Base-by-base conservation (phyloP, 768 basidiomycete species). In the Gyrodon lividus region DNA sequence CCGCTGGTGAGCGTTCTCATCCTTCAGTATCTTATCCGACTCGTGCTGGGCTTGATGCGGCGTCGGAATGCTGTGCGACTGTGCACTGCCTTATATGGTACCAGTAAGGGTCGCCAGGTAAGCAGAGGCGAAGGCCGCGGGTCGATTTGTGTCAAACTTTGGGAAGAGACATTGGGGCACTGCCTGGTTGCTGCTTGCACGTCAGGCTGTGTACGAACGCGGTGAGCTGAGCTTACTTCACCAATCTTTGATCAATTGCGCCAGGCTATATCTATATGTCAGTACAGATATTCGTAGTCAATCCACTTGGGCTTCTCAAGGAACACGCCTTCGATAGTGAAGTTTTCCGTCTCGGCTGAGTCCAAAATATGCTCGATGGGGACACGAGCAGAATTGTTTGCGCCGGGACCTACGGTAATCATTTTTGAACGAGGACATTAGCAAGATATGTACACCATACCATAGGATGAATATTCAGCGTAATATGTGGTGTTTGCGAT, bases 401-500 rank as follows among this genome's bases (percentile, higher is more conserved):
- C 76, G 24, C 82, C 80, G 14, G 79, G 76, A 33, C 80, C 81
- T 78, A 53, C 26, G 13, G 16, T 24, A 30, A 9, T 6, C 19
- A 16, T 47, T 24, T 17, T 16, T 26, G 2, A 30, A 13, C 5
- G 9, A 44, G 6, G 16, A 51, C n/a, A 4, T 24, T 38, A 5
- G 16, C 24, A 19, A 16, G 51, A 44, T 42, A 20, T 22, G 17
- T 41, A 17, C 28, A 10, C 23, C 64, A 42, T 55, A 76, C 82
- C 81, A 28, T 66, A 74, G 3, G 80, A 82, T 43, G 77, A 68
- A 51, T 69, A 81, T 57, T 84, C 81, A 4, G 79, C 81, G 49
- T 79, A 83, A 58, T 77, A 82, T 0, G 79, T 82, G 2, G 80
- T 78, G 57, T 78, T 78, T 60, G 74, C 65, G 38, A 82, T 80